Evolutionary conservation across 2,329 filamentous ascomycete genomes (phyloP).

Genomic region (Aspergillus fructus): DNA sequence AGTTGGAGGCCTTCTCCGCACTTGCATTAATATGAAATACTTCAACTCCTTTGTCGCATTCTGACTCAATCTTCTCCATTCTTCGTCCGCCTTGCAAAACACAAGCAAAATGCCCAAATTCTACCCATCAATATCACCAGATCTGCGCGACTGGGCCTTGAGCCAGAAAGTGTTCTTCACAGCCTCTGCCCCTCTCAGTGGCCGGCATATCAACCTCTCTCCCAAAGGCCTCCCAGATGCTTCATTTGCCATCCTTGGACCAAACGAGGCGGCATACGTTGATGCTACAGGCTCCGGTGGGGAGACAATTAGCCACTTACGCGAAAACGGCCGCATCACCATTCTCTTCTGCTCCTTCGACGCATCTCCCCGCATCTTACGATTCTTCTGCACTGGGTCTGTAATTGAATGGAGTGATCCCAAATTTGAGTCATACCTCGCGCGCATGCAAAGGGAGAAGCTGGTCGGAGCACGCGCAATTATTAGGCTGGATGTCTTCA

Average conservation of each 20-base stretch:
- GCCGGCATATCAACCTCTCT: slow-evolving; percentile 71
- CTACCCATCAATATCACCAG: slow-evolving; percentile 54
- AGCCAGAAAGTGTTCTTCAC: slow-evolving; percentile 74
- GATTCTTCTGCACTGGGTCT: slow-evolving; percentile 60
- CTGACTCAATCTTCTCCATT: background rate
- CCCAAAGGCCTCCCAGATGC: slow-evolving; percentile 67
- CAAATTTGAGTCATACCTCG: slow-evolving; percentile 47
- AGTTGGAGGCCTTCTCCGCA: slow-evolving; percentile 4
- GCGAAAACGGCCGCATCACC: slow-evolving; percentile 74
- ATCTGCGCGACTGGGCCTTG: slow-evolving; percentile 64
- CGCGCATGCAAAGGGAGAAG: slow-evolving; percentile 46
- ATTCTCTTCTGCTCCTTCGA: slow-evolving; percentile 72
- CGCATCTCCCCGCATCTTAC: slow-evolving; percentile 58
- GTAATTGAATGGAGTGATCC: slow-evolving; percentile 62
- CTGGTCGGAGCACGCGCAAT: slow-evolving; percentile 58
- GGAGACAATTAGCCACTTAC: slow-evolving; percentile 73
- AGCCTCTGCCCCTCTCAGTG: slow-evolving; percentile 67
- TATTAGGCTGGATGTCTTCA: slow-evolving; percentile 61
- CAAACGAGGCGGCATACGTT: slow-evolving; percentile 65
- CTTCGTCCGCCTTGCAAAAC: background rate
- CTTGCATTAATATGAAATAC: background rate
- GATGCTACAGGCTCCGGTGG: slow-evolving; percentile 73
- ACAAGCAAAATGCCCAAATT: slow-evolving; percentile 57
- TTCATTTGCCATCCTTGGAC: slow-evolving; percentile 61
- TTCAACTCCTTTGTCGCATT: background rate